Percentiles rank a stretch among this genome's conserved stretches.
Conservation (phyloP, 2,329 filamentous ascomycete genomes). For the Fusarium sp. region DNA sequence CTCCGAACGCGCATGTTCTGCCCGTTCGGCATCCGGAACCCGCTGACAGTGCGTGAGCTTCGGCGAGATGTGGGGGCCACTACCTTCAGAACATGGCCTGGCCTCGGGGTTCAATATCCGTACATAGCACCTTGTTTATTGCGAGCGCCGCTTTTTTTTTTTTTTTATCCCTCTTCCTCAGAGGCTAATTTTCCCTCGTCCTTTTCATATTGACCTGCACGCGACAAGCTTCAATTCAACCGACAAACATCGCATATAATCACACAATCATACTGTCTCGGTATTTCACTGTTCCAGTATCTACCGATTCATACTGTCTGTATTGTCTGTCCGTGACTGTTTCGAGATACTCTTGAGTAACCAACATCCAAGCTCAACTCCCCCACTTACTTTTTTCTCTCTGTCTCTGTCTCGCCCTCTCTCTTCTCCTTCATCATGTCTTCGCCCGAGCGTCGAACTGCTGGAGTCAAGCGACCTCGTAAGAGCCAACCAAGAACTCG, state of each 20-base stretch:
- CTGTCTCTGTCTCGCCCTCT: background rate
- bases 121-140: conserved; percentile 9
- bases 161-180: background rate
- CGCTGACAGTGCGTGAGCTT: conserved; percentile 11
- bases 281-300: background rate
- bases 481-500: conserved; percentile 39
- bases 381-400: conserved; percentile 13
- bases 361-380: conserved; percentile 14
- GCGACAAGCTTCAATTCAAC: conserved; percentile 4
- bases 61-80: conserved; percentile 26
- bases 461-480: conserved; percentile 58
- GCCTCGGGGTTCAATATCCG: conserved; percentile 31
- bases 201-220: conserved; percentile 6
- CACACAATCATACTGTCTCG: background rate
- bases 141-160: conserved; percentile 6
- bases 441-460: conserved; percentile 52
- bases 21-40: conserved; percentile 29
- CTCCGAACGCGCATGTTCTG: conserved; percentile 6
- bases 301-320: conserved; percentile 13
- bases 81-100: conserved; percentile 20
- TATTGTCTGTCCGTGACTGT: background rate
- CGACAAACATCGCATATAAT: background rate
- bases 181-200: conserved; percentile 20
- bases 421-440: conserved; percentile 47
- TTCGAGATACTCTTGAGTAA: conserved; percentile 9